Conservation (phyloP, 176 grass and related monocot species). For the Hordeum marinum region DNA sequence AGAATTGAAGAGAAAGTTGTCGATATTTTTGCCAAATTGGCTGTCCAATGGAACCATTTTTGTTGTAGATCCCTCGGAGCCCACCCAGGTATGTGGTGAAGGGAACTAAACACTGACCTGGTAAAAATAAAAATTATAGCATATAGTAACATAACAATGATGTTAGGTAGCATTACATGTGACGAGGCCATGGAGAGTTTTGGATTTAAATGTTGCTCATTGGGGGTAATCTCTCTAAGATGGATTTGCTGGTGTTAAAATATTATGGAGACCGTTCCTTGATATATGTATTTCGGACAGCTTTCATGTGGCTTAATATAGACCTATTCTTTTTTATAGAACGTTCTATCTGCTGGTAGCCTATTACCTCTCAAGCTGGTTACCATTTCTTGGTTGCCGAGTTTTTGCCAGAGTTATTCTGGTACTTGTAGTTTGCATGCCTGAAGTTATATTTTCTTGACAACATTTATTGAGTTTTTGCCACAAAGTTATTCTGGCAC, state of each 20-base stretch:
- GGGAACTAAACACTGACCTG: not conserved
- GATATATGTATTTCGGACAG: not conserved
- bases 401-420: not conserved
- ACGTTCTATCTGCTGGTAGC: not conserved
- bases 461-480: not conserved
- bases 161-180: not conserved
- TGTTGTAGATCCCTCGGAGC: constrained; percentile 36
- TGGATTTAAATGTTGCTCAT: not conserved
- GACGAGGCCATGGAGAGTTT: not conserved
- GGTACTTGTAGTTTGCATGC: not conserved
- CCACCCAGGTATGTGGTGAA: constrained; percentile 23
- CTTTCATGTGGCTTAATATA: constrained; percentile 13
- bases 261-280: not conserved
- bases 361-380: not conserved
- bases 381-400: not conserved
- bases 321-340: not conserved
- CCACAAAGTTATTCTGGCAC: not conserved
- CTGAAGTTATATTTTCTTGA: not conserved
- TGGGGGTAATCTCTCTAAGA: constrained; percentile 10
- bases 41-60: constrained; percentile 54
- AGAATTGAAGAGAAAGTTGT: constrained; percentile 49
- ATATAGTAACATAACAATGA: not conserved
- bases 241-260: not conserved
- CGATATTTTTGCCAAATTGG: constrained; percentile 51
- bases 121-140: not conserved